phyloP scores from a whole-genome alignment of 1,139 yeast genomes.

The Candida tunisiensis region DNA sequence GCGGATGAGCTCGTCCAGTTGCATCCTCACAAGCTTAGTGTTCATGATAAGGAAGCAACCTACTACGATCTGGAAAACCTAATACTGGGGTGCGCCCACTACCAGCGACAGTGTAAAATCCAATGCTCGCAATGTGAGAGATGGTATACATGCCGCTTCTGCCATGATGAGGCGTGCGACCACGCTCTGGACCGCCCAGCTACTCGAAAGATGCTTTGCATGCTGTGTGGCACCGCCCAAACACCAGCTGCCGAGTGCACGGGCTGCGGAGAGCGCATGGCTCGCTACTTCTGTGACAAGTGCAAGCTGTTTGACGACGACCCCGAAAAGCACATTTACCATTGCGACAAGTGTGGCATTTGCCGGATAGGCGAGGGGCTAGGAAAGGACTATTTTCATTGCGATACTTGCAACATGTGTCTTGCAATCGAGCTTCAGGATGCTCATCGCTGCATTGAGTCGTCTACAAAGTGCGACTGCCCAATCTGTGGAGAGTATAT shows the following conservation, averaged over 20 bases:
- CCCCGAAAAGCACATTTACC: conserved; percentile 65
- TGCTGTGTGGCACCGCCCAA: conserved; percentile 66
- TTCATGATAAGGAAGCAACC: too few species aligned
- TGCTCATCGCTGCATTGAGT: conserved; percentile 69
- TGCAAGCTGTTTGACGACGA: conserved; percentile 75
- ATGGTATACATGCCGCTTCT: conserved; percentile 74
- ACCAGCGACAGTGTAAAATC: conserved; percentile 67
- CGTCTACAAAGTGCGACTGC: conserved; percentile 81
- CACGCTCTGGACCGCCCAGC: conserved; percentile 52
- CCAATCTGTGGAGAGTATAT: conserved; percentile 87
- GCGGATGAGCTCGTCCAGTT: too few species aligned
- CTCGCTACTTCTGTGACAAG: conserved; percentile 57
- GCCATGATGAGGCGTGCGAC: conserved; percentile 49
- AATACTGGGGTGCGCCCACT: conserved; percentile 65
- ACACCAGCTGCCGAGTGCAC: conserved; percentile 53
- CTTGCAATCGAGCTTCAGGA: conserved; percentile 63
- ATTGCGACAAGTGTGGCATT: conserved; percentile 84
- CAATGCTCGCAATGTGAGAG: conserved; percentile 61
- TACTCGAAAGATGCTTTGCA: conserved; percentile 60
- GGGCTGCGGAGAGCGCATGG: conserved; percentile 48
- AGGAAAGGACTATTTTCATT: conserved; percentile 81
- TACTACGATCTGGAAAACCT: conserved; percentile 25
- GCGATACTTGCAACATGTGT: conserved; percentile 83
- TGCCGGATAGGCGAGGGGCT: conserved; percentile 81
- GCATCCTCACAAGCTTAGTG: too few species aligned